Evolutionary conservation across 148 eudicot species (phyloP).

Genomic region (Chenopodium quinoa): DNA sequence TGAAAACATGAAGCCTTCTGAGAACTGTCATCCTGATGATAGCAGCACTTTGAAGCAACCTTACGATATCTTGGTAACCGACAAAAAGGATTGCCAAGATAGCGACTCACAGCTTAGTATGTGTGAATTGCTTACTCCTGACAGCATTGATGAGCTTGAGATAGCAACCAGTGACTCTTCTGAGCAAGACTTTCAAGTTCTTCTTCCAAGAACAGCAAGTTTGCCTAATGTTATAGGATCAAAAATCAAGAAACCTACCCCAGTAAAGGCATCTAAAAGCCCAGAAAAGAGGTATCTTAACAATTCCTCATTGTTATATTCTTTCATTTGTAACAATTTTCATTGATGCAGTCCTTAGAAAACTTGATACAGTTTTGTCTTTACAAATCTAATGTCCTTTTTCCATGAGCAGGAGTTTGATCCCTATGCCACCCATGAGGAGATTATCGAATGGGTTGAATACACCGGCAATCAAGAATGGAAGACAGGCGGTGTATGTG

Average conservation of each 20-base stretch:
- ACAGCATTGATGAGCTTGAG: slow-evolving; percentile 62
- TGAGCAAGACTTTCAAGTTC: slow-evolving; percentile 54
- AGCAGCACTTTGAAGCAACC: slow-evolving; percentile 26
- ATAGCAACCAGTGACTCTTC: slow-evolving; percentile 69
- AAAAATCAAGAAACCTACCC: slow-evolving; percentile 46
- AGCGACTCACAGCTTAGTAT: slow-evolving; percentile 32
- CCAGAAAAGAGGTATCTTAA: slow-evolving; percentile 52
- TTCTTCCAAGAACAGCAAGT: slow-evolving; percentile 44
- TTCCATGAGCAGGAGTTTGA: slow-evolving; percentile 48
- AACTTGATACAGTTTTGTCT: background rate
- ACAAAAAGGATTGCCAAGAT: slow-evolving; percentile 34
- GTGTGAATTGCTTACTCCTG: slow-evolving; percentile 39
- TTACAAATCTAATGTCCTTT: too few species aligned
- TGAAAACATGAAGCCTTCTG: slow-evolving; percentile 33
- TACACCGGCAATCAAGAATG: slow-evolving; percentile 43
- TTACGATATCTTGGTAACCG: slow-evolving; percentile 13
- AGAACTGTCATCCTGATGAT: slow-evolving; percentile 30
- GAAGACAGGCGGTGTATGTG: slow-evolving; percentile 34
- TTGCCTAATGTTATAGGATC: slow-evolving; percentile 42
- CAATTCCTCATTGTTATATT: background rate
- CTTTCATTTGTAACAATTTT: background rate
- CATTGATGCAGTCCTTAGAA: background rate
- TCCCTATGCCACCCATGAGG: slow-evolving; percentile 59
- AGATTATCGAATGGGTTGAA: slow-evolving; percentile 42
- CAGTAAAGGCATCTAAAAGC: slow-evolving; percentile 40